A percentile compares a stretch with the other conserved stretches of the same genome.
Conservation (phyloP, 306 rosid genomes). For the Prunus campanulata region DNA sequence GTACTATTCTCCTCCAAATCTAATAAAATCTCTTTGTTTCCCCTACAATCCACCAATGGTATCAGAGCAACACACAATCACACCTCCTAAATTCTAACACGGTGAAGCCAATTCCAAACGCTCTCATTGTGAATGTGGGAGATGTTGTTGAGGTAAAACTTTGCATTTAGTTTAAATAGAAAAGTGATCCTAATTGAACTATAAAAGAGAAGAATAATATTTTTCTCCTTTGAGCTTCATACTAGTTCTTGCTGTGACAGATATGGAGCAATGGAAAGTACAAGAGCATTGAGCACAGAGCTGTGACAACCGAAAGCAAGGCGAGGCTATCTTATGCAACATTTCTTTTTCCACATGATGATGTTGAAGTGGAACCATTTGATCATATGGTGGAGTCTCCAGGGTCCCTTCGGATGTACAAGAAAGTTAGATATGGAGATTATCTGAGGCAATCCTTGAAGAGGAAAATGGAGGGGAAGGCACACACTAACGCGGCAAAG, state of each 20-base stretch:
- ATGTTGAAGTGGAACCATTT: slow-evolving; percentile 39
- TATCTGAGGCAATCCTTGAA: slow-evolving; percentile 35
- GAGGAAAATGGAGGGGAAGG: slow-evolving; percentile 41
- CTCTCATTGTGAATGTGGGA: slow-evolving; percentile 46
- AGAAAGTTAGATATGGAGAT: slow-evolving; percentile 42
- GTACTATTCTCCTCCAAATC: too few species aligned
- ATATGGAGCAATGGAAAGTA: slow-evolving; percentile 51
- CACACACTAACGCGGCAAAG: slow-evolving; percentile 26
- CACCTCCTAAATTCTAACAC: not conserved
- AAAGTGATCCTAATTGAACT: too few species aligned
- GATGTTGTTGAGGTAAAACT: slow-evolving; percentile 25
- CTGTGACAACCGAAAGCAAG: slow-evolving; percentile 29
- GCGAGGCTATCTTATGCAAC: slow-evolving; percentile 26
- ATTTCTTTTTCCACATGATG: slow-evolving; percentile 33
- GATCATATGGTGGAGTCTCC: slow-evolving; percentile 26
- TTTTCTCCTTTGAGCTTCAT: not conserved
- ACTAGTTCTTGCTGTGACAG: slow-evolving; percentile 4
- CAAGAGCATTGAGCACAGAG: slow-evolving; percentile 46
- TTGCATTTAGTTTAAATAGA: not conserved
- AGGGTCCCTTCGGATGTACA: slow-evolving; percentile 29
- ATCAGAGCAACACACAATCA: too few species aligned
- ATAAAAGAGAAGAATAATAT: too few species aligned
- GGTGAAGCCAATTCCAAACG: slow-evolving; percentile 24
- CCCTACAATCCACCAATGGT: too few species aligned
- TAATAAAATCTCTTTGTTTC: too few species aligned